A percentile compares a stretch with the other conserved stretches of the same genome.
These are phyloP conservation scores for Schizothecium vesticola DNA, from an alignment of 495 filamentous ascomycete species.

Conservation along the genomic window DNA sequence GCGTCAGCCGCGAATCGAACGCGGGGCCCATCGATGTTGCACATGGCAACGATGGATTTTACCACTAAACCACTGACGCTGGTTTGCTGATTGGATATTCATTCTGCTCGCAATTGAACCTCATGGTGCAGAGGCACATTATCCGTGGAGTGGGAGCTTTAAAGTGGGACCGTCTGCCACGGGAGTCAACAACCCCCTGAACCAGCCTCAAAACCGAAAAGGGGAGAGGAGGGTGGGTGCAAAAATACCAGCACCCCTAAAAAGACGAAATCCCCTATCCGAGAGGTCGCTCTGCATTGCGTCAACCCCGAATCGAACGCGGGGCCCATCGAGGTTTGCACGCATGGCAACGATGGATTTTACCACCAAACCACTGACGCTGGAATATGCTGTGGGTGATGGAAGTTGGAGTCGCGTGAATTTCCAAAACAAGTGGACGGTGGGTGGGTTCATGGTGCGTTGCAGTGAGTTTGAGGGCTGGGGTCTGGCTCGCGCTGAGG, in stretches of 20 bases:
- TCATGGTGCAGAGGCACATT: neutral
- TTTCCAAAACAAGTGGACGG: neutral
- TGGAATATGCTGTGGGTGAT: neutral
- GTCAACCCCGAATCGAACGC: slow-evolving; percentile 44
- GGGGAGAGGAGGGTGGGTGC: no score
- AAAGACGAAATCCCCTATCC: neutral
- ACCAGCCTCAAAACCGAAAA: no score
- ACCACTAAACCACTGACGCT: neutral
- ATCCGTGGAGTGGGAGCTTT: no score
- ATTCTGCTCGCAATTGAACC: neutral
- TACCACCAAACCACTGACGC: neutral
- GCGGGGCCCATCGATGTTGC: slow-evolving; percentile 45
- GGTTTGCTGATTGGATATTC: neutral
- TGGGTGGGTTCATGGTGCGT: neutral
- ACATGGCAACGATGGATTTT: neutral
- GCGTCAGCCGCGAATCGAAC: slow-evolving; percentile 43
- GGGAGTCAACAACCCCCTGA: no score
- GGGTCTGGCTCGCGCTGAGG: neutral
- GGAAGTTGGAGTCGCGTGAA: no score
- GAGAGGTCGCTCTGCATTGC: neutral
- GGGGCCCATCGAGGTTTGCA: slow-evolving; percentile 42
- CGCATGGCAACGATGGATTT: neutral
- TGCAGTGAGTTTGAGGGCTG: neutral
- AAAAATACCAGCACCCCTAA: neutral
- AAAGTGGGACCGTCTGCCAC: no score